phyloP scores from a whole-genome alignment of 2,329 filamentous ascomycete genomes.

The Neonectria punicea region DNA sequence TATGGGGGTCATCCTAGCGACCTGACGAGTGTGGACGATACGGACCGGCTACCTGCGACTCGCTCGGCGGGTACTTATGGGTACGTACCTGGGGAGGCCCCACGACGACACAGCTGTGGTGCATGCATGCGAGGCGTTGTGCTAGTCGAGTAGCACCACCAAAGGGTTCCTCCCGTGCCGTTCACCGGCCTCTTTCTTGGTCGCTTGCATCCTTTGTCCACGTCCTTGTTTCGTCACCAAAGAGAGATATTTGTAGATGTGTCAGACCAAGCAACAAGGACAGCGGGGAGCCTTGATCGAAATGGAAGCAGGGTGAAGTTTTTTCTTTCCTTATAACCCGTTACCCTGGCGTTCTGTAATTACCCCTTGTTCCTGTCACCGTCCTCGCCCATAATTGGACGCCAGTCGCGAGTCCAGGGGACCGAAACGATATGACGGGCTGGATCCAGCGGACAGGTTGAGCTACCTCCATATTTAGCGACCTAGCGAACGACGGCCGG shows the following conservation, averaged over 20 bases:
- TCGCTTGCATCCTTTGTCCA: conserved; percentile 10
- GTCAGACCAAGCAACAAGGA: conserved; percentile 4
- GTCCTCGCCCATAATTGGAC: conserved; percentile 35
- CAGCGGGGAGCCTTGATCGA: neutral
- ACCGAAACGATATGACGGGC: conserved; percentile 41
- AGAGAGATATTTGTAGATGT: conserved; percentile 5
- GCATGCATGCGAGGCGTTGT: conserved; percentile 43
- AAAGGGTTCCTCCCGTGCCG: conserved; percentile 44
- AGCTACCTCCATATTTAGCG: conserved; percentile 40
- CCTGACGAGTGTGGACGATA: conserved; percentile 21
- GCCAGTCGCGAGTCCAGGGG: conserved; percentile 36
- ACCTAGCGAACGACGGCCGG: conserved; percentile 30
- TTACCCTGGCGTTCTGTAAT: conserved; percentile 23
- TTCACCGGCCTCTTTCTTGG: conserved; percentile 33
- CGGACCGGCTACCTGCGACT: conserved; percentile 23
- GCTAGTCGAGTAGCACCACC: conserved; percentile 40
- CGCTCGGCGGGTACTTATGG: conserved; percentile 16
- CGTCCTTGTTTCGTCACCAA: neutral
- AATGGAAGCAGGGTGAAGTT: conserved; percentile 7
- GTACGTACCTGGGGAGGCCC: conserved; percentile 33
- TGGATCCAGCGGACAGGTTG: conserved; percentile 45
- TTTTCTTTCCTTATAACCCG: conserved; percentile 20
- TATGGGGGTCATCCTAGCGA: conserved; percentile 15
- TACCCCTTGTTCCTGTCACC: conserved; percentile 31
- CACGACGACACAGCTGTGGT: conserved; percentile 39